phyloP scores from a whole-genome alignment of 139 green algal genomes.

The Micractinium conductrix region DNA sequence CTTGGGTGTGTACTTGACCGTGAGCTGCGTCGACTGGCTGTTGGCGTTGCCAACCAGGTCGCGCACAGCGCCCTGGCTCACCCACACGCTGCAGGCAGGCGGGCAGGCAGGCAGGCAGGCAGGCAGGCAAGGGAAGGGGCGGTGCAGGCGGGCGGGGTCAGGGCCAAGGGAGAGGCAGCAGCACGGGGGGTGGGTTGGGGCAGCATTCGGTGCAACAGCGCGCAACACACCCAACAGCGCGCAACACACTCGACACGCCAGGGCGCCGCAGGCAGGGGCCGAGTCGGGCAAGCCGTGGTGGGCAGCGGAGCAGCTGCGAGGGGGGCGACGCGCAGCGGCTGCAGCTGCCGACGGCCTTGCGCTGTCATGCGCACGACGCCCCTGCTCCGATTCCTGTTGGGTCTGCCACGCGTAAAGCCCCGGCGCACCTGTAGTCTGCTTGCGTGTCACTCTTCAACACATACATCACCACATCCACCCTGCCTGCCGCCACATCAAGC shows the following conservation, averaged over 20 bases:
- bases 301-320: not conserved
- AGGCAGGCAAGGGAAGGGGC: too few relatives aligned
- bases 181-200: too few relatives aligned
- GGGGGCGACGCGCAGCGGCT: not conserved
- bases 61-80: not conserved
- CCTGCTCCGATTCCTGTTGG: too few relatives aligned
- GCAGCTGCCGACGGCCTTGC: too few relatives aligned
- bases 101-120: not conserved
- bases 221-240: too few relatives aligned
- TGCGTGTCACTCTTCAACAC: not conserved
- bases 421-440: conserved; percentile 4
- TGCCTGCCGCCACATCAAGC: conserved; percentile 17
- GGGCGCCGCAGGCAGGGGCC: too few relatives aligned
- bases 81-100: conserved; percentile 9
- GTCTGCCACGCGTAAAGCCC: too few relatives aligned
- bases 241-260: too few relatives aligned
- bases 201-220: too few relatives aligned
- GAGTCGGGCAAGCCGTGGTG: not conserved
- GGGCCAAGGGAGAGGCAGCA: too few relatives aligned
- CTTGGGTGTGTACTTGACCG: conserved; percentile 37
- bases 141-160: too few relatives aligned
- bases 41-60: conserved; percentile 48
- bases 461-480: conserved; percentile 10
- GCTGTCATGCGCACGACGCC: not conserved
- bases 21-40: not conserved